Evolutionary conservation across 2,329 filamentous ascomycete species (phyloP).

Genomic region (Pestalotiopsis sp.): DNA sequence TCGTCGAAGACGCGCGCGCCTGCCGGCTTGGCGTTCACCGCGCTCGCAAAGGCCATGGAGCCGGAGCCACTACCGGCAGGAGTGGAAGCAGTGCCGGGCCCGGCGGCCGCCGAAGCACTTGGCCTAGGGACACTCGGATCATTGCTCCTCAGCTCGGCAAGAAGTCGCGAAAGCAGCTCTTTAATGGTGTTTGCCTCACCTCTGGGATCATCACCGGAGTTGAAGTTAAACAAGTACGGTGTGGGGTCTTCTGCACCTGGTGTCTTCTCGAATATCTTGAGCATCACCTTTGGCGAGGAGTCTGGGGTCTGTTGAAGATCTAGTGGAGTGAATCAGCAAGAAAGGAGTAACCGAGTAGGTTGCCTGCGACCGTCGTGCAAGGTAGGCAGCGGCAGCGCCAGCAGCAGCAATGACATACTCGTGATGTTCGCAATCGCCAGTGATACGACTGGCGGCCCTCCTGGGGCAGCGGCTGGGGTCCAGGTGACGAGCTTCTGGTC

Average conservation of each 20-base stretch:
- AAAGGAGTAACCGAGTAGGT: not conserved
- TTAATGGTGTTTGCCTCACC: constrained; percentile 84
- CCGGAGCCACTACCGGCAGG: constrained; percentile 55
- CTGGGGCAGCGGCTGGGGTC: constrained; percentile 66
- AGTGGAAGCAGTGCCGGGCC: constrained; percentile 21
- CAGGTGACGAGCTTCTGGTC: constrained; percentile 78
- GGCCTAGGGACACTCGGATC: constrained; percentile 54
- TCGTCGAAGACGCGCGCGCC: constrained; percentile 78
- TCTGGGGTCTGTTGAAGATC: constrained; percentile 95
- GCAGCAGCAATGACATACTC: constrained; percentile 51
- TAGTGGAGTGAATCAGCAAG: constrained; percentile 36
- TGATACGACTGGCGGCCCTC: constrained; percentile 64
- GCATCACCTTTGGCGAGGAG: constrained; percentile 83
- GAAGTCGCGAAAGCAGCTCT: constrained; percentile 75
- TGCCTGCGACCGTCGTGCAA: not conserved
- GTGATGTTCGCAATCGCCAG: constrained; percentile 76
- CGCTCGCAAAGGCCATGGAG: constrained; percentile 76
- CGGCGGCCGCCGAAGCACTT: constrained; percentile 30
- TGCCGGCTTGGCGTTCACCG: constrained; percentile 56
- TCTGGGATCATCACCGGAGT: constrained; percentile 71
- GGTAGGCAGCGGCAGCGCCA: constrained; percentile 33
- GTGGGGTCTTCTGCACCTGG: constrained; percentile 59
- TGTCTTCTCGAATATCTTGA: constrained; percentile 83
- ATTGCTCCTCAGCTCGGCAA: constrained; percentile 65
- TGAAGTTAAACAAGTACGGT: constrained; percentile 87